Evolutionary conservation across 2,329 filamentous ascomycete species (phyloP).

Genomic region (Bertia moriformis): DNA sequence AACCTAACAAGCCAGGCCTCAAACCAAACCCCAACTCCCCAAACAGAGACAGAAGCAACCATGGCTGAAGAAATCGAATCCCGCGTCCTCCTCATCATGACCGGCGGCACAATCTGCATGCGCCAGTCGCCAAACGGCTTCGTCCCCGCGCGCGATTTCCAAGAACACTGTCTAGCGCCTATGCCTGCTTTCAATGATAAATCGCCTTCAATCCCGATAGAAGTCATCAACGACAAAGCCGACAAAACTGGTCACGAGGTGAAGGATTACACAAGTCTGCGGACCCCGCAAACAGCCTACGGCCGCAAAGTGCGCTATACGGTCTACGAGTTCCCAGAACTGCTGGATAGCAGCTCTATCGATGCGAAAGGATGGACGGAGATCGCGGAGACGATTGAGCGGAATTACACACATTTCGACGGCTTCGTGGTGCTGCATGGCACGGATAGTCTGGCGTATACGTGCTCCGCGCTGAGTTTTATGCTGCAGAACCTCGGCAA

Average conservation of each 20-base stretch:
- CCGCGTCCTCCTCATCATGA: constrained; percentile 56
- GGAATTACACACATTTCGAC: constrained; percentile 57
- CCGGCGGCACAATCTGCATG: constrained; percentile 59
- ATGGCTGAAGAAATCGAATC: constrained; percentile 31
- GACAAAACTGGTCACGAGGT: constrained; percentile 8
- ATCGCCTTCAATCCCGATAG: constrained; percentile 26
- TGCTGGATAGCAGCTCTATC: constrained; percentile 60
- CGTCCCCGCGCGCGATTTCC: constrained; percentile 42
- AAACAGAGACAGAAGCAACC: not conserved
- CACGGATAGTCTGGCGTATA: constrained; percentile 57
- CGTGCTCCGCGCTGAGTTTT: constrained; percentile 56
- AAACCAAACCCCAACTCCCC: too few species aligned
- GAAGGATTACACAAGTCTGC: constrained; percentile 13
- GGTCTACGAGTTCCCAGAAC: constrained; percentile 51
- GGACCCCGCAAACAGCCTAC: constrained; percentile 50
- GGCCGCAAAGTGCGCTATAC: constrained; percentile 51
- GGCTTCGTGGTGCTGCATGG: constrained; percentile 61
- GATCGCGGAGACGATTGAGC: constrained; percentile 40
- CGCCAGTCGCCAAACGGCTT: constrained; percentile 49
- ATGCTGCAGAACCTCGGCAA: constrained; percentile 62
- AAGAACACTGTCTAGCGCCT: constrained; percentile 48
- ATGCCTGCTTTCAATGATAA: constrained; percentile 57
- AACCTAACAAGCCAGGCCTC: too few species aligned
- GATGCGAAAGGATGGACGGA: constrained; percentile 58
- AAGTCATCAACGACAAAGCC: constrained; percentile 8